Percentiles rank a stretch among this genome's conserved stretches.
Evolutionary conservation across 768 basidiomycete genomes (phyloP).

Genomic region (Lactarius sanguifluus): DNA sequence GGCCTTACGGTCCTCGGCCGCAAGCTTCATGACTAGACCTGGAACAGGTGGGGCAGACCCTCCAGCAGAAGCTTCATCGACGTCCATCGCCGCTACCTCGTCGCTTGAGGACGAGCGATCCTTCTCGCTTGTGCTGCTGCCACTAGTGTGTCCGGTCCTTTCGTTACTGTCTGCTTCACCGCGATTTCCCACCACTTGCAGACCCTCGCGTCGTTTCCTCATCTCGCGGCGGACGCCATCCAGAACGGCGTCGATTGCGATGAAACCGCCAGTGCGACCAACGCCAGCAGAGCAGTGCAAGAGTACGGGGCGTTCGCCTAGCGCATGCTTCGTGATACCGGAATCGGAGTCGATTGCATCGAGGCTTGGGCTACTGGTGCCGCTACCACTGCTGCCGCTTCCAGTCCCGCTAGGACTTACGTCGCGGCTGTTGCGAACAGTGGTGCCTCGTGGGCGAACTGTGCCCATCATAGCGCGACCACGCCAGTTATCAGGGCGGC

Average conservation of each 20-base stretch:
- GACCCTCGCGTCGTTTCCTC: constrained; percentile 37
- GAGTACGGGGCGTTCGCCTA: constrained; percentile 61
- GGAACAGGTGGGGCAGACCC: constrained; percentile 14
- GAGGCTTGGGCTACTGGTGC: constrained; percentile 23
- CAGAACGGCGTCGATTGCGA: constrained; percentile 83
- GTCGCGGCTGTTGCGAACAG: constrained; percentile 17
- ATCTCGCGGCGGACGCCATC: constrained; percentile 69
- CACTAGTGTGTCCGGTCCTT: constrained; percentile 26
- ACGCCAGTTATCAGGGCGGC: constrained; percentile 33
- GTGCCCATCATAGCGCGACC: constrained; percentile 20
- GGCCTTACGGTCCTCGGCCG: constrained; percentile 20
- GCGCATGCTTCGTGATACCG: constrained; percentile 55
- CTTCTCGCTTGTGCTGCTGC: constrained; percentile 28
- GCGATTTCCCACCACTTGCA: constrained; percentile 10
- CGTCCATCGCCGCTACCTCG: constrained; percentile 34
- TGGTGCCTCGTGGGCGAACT: constrained; percentile 17
- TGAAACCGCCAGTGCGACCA: constrained; percentile 92
- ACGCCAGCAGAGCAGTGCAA: constrained; percentile 95
- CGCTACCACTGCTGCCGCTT: constrained; percentile 22
- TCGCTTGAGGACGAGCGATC: constrained; percentile 30
- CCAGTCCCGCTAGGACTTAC: constrained; percentile 26
- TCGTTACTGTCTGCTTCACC: constrained; percentile 26
- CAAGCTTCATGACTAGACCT: constrained; percentile 23
- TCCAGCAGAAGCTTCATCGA: constrained; percentile 31
- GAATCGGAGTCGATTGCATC: constrained; percentile 51